A percentile compares a stretch with the other conserved stretches of the same genome.
phyloP scores from a whole-genome alignment of 2,329 filamentous ascomycete species.

The Fusarium devonianum region DNA sequence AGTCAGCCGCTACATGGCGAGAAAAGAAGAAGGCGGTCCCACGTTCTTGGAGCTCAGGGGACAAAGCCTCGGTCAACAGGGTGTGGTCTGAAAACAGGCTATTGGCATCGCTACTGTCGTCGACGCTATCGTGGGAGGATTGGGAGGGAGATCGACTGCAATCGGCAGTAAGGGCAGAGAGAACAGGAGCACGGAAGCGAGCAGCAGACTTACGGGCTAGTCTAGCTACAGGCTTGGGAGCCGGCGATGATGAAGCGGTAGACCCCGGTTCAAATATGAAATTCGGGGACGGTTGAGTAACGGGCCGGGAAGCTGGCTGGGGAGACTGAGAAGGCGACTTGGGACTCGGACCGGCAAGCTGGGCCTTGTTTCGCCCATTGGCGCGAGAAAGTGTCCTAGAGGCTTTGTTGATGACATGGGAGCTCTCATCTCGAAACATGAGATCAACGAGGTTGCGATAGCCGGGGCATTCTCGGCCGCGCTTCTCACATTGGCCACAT shows the following conservation, averaged over 20 bases:
- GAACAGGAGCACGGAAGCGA: conserved; percentile 30
- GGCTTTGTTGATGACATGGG: conserved; percentile 62
- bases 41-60: conserved; percentile 48
- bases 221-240: conserved; percentile 10
- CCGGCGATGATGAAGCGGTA: not conserved
- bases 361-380: conserved; percentile 36
- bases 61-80: conserved; percentile 18
- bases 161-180: conserved; percentile 37
- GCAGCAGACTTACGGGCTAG: conserved; percentile 18
- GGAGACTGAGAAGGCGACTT: conserved; percentile 30
- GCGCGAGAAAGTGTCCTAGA: conserved; percentile 45
- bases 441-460: conserved; percentile 63
- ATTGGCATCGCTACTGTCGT: conserved; percentile 22
- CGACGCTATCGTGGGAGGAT: conserved; percentile 32
- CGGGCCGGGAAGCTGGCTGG: conserved; percentile 6
- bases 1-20: conserved; percentile 56
- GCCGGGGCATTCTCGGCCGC: conserved; percentile 60
- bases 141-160: conserved; percentile 34
- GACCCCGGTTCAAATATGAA: conserved; percentile 12
- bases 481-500: conserved; percentile 63
- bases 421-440: conserved; percentile 65
- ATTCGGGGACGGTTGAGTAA: conserved; percentile 12
- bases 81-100: conserved; percentile 30
- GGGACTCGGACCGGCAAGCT: conserved; percentile 19
- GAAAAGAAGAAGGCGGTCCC: conserved; percentile 60